These are phyloP conservation scores for Pseudocercospora crystallina DNA, from an alignment of 2,329 filamentous ascomycete genomes.

Conservation along the genomic window DNA sequence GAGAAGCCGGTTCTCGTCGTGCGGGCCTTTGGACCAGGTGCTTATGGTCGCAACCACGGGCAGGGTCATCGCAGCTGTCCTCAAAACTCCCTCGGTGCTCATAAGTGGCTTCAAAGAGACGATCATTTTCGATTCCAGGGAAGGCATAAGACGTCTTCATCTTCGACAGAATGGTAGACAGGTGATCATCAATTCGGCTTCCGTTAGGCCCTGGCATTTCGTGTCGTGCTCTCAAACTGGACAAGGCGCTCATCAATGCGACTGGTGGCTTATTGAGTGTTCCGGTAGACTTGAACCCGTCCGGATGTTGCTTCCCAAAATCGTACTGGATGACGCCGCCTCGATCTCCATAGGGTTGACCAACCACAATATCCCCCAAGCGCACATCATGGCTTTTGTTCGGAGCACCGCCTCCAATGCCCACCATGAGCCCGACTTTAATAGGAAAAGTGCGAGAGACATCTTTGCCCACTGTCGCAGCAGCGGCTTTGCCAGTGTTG, in stretches of 20 bases:
- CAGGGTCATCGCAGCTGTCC: background rate
- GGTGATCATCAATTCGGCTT: background rate
- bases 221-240: background rate
- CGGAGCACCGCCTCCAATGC: conserved; percentile 27
- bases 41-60: background rate
- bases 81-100: background rate
- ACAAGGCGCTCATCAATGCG: conserved; percentile 2
- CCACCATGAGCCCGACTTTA: conserved; percentile 23
- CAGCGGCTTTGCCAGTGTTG: conserved; percentile 19
- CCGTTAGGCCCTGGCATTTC: background rate
- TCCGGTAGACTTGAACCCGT: background rate
- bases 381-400: conserved; percentile 23
- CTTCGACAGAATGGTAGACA: background rate
- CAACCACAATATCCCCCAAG: conserved; percentile 29
- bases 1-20: background rate
- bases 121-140: conserved; percentile 4
- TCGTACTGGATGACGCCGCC: conserved; percentile 32
- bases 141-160: background rate
- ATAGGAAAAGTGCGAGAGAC: conserved; percentile 18
- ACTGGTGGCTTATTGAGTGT: background rate
- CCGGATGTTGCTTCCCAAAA: conserved; percentile 18
- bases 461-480: conserved; percentile 20
- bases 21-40: background rate
- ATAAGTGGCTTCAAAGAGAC: conserved; percentile 4
- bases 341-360: conserved; percentile 8